Evolutionary conservation across 257 asterid species (phyloP), one percentile per base, ranked within the genome.

Genomic region (Henckelia pumila): DNA sequence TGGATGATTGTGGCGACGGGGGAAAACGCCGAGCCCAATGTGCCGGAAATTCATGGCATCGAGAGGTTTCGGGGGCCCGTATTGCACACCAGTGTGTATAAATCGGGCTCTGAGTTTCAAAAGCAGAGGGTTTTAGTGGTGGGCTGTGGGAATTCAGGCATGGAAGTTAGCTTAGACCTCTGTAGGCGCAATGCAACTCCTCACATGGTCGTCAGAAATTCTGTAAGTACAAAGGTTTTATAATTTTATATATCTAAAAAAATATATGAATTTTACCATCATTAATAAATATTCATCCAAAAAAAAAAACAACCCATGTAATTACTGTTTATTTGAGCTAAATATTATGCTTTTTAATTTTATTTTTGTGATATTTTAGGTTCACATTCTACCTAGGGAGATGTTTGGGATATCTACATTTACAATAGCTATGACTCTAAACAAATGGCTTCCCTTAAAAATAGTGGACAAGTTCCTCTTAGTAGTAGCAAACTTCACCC

Each of bases 111-210:
- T 2, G 89, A 74, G 62, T 92, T 83, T 33, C 3, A 8, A 0
- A 77, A 78, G 0, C 82, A 79, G 10, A 83, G 67, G 58, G 96
- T 92, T 55, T 55, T 92, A n/a, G 96, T 92, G 0, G 75, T 92
- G 6, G 98, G 98, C 0, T 92, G 97, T 63, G 98, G 98, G 0
- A 92, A 92, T 74, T 92, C 98, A 3, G 98, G 98, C 3, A 92
- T 92, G 98, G 98, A 92, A 76, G 97, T 92, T 53, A 77, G 96
- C 67, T 78, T 92, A 6, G 98, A 92, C 77, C 88, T 92, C 35
- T 88, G 93, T 13, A 72, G 86, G 33, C 71, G 81, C 28, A 73
- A 85, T 64, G 97, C 97, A 2, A 63, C 0, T 22, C 95, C 97
- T 29, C 80, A 78, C 77, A 82, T 92, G 83, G 98, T 92, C 35